phyloP scores from a whole-genome alignment of 2,329 filamentous ascomycete species.

The Rhexocercosporidium sp. region DNA sequence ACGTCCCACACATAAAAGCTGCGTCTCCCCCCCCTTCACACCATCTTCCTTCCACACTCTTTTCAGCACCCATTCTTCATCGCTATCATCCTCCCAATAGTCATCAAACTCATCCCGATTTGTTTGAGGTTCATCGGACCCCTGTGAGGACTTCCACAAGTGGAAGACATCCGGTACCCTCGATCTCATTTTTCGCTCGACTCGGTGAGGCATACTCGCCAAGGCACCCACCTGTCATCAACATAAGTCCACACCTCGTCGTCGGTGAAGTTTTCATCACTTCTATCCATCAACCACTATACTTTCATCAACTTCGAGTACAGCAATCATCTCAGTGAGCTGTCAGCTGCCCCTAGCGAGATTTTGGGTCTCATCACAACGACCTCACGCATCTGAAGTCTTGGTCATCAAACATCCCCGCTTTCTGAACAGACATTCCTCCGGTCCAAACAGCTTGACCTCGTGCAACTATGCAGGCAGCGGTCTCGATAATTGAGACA shows the following conservation, averaged over 20 bases:
- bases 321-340: constrained; percentile 16
- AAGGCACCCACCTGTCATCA: constrained; percentile 34
- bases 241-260: constrained; percentile 34
- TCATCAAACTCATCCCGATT: constrained; percentile 36
- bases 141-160: constrained; percentile 35
- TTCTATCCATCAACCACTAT: constrained; percentile 22
- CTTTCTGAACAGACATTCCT: not conserved
- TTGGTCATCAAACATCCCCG: not conserved
- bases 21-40: constrained; percentile 33
- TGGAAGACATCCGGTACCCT: constrained; percentile 41
- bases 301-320: constrained; percentile 26
- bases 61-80: constrained; percentile 27
- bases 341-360: not conserved
- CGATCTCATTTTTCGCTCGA: constrained; percentile 37
- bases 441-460: not conserved
- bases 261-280: constrained; percentile 30
- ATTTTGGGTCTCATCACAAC: not conserved
- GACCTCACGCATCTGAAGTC: constrained; percentile 11
- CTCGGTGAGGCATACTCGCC: constrained; percentile 29
- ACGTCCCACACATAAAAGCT: constrained; percentile 37
- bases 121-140: constrained; percentile 29
- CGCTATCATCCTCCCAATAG: constrained; percentile 23
- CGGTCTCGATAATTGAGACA: not conserved
- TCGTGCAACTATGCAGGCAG: constrained; percentile 11
- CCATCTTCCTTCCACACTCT: constrained; percentile 39